These are phyloP conservation scores for Phalaenopsis equestris DNA, from an alignment of 106 monocot species.

Conservation along the genomic window DNA sequence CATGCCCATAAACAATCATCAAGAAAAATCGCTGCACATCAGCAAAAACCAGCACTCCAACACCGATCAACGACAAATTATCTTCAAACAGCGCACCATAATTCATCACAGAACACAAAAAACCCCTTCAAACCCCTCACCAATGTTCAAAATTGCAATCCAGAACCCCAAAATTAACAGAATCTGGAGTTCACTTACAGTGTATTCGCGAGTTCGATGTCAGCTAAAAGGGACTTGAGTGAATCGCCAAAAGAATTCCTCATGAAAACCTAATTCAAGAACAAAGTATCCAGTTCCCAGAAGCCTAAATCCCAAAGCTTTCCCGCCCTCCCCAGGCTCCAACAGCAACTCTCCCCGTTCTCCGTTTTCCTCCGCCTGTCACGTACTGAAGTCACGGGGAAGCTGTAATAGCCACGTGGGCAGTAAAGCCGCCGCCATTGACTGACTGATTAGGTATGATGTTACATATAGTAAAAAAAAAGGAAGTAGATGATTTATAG, in stretches of 20 bases:
- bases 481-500: not conserved
- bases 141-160: not conserved
- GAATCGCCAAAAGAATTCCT: not conserved
- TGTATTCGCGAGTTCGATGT: slow-evolving; percentile 3
- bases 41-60: not conserved
- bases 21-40: not conserved
- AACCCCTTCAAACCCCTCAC: not conserved
- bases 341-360: not conserved
- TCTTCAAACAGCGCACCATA: not conserved
- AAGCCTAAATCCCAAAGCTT: not conserved
- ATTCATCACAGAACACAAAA: not conserved
- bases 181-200: slow-evolving; percentile 1
- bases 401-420: not conserved
- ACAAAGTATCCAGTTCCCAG: not conserved
- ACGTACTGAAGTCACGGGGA: not conserved
- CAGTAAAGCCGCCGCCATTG: not conserved
- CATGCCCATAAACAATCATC: not conserved
- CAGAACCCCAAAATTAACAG: not conserved
- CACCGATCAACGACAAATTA: not conserved
- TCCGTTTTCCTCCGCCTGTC: not conserved
- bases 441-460: not conserved
- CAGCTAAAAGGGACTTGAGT: not conserved
- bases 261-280: not conserved
- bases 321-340: not conserved
- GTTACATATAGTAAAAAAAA: not conserved